A percentile compares a stretch with the other conserved stretches of the same genome.
These are phyloP conservation scores for Leccinellum albellum DNA, from an alignment of 768 basidiomycete genomes.

Conservation along the genomic window DNA sequence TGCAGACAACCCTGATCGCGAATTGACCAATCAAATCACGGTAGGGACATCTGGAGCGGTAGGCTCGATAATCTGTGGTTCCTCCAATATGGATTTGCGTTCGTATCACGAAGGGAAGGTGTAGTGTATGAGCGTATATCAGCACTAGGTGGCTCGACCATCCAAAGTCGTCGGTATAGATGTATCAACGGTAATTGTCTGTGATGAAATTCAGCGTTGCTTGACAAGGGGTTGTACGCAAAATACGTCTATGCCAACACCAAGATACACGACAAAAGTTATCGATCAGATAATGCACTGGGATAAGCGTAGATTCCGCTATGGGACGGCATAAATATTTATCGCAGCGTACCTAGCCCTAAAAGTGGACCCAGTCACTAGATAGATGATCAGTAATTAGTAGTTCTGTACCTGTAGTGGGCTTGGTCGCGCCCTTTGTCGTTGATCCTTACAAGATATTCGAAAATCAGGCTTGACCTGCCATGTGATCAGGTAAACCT, in stretches of 20 bases:
- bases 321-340: neutral
- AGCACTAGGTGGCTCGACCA: neutral
- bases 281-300: neutral
- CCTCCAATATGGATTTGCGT: neutral
- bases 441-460: too few relatives aligned
- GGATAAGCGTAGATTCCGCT: neutral
- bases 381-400: neutral
- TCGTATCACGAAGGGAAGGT: neutral
- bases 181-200: neutral
- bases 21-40: neutral
- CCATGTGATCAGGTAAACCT: neutral
- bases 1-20: neutral
- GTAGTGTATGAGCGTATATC: neutral
- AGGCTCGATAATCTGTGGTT: neutral
- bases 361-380: neutral
- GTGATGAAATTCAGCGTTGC: neutral
- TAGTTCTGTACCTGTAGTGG: neutral
- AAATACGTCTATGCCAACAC: neutral
- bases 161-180: neutral
- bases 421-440: neutral
- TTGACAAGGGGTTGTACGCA: neutral
- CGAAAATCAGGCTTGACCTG: neutral
- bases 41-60: neutral
- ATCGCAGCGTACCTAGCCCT: neutral
- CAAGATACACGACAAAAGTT: neutral